Percentiles rank a stretch among this genome's conserved stretches.
Conservation (phyloP, 352 stramenopile genomes). For the Pythium guiyangense region DNA sequence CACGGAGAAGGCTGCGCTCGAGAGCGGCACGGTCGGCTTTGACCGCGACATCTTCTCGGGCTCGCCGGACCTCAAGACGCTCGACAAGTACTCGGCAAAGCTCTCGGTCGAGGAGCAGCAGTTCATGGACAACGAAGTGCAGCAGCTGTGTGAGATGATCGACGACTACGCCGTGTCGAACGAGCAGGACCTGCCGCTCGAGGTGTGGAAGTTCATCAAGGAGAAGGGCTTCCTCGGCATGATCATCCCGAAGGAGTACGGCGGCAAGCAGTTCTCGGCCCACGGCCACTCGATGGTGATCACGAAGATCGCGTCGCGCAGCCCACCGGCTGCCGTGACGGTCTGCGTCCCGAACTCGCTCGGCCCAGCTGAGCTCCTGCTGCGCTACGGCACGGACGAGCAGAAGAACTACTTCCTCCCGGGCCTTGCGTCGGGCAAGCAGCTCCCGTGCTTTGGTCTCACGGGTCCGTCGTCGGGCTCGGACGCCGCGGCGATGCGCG, state of each 20-base stretch:
- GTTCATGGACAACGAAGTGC: conserved; percentile 96
- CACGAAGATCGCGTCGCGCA: conserved; percentile 92
- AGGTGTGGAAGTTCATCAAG: conserved; percentile 96
- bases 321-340: conserved; percentile 86
- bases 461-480: conserved; percentile 94
- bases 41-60: conserved; percentile 97
- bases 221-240: conserved; percentile 96
- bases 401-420: conserved; percentile 97
- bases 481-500: conserved; percentile 94
- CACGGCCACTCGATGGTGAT: conserved; percentile 92
- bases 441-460: conserved; percentile 97
- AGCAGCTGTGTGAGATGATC: conserved; percentile 93
- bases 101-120: conserved; percentile 90
- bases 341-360: conserved; percentile 98
- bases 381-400: conserved; percentile 93
- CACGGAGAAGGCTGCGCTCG: conserved; percentile 94
- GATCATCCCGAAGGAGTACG: conserved; percentile 98
- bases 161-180: conserved; percentile 94
- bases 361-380: conserved; percentile 94
- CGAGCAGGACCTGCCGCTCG: conserved; percentile 89
- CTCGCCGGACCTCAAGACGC: conserved; percentile 86
- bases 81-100: conserved; percentile 94
- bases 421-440: conserved; percentile 89
- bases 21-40: conserved; percentile 95
- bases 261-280: conserved; percentile 85